Evolutionary conservation across 2,329 filamentous ascomycete species (phyloP), one percentile per base, ranked within the genome.

Genomic region (Colletotrichum liaoningense): DNA sequence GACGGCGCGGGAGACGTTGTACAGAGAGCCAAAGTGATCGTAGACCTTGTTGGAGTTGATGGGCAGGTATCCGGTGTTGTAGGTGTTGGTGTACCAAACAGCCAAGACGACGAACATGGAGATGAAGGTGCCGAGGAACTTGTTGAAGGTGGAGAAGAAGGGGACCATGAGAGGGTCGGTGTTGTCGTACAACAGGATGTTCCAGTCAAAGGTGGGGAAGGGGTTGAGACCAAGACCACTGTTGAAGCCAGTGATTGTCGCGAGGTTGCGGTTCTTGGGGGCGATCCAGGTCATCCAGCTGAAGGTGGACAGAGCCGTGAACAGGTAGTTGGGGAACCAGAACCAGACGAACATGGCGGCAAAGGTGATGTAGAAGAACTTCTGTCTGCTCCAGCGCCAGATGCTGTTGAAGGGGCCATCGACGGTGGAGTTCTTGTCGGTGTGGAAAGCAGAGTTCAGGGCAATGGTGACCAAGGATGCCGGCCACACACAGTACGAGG

Each of bases 61-160:
- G 35, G 86, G 85, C 30, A 88, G 80, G 75, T 89, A 91, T 64
- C 86, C 84, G 12, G 86, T 88, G 79, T 89, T 88, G 82, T 88
- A 92, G 1, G 88, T 80, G 67, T 90, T 90, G 57, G 83, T 86
- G 79, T 89, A 93, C 82, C 90, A 92, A 9, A 93, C 78, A 30
- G 82, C 88, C 2, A 88, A 79, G 16, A 90, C 83, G 16, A 92
- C 82, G 82, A 89, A 87, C 76, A 87, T 86, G 56, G 86, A 88
- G 42, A 89, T 75, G 14, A 91, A 84, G 63, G 88, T 85, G 35
- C 91, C 91, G 57, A 91, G 81, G 74, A 92, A 84, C 26, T 88
- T 89, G 79, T 93, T 93, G 67, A 90, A 84, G 56, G 91, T 92
- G 33, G 88, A 89, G 81, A 90, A 88, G 77, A 87, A 88, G 4